A percentile compares a stretch with the other conserved stretches of the same genome.
Conservation (phyloP, 1,284 basidiomycete species). For the Vanrija pseudolonga region DNA sequence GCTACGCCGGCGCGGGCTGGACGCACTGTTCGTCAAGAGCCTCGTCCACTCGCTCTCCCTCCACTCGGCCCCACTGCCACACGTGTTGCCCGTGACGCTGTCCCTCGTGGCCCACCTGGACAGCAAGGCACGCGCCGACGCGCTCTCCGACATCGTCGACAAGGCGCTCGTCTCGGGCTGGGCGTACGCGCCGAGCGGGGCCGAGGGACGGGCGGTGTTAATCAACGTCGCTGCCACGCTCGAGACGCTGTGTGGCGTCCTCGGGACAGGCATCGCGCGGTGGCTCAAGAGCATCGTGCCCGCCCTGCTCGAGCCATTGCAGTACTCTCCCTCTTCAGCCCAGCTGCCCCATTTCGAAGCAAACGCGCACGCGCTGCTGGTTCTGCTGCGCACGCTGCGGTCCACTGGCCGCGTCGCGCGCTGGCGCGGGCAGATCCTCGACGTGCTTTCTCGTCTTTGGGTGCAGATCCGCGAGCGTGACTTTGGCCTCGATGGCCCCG, state of each 20-base stretch:
- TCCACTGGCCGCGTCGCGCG: constrained; percentile 28
- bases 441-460: constrained; percentile 34
- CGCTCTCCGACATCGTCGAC: constrained; percentile 38
- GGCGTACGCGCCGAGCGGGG: constrained; percentile 40
- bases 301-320: constrained; percentile 38
- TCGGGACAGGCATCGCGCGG: constrained; percentile 36
- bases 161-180: constrained; percentile 32
- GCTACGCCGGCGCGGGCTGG: constrained; percentile 42
- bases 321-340: constrained; percentile 32
- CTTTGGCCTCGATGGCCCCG: background rate
- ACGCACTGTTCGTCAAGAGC: constrained; percentile 34
- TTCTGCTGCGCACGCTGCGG: constrained; percentile 22
- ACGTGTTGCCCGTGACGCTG: constrained; percentile 25
- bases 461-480: constrained; percentile 29
- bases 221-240: constrained; percentile 31
- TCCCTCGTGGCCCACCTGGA: constrained; percentile 14
- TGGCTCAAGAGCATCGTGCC: constrained; percentile 49
- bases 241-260: constrained; percentile 28
- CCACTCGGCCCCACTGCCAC: constrained; percentile 33
- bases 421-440: constrained; percentile 47
- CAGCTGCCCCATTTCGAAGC: constrained; percentile 31
- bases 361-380: constrained; percentile 38
- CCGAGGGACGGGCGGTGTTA: constrained; percentile 33
- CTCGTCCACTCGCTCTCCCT: constrained; percentile 42
- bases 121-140: constrained; percentile 25